These are phyloP conservation scores for Escallonia rubra DNA, from an alignment of 129 eudicot species.

Conservation along the genomic window DNA sequence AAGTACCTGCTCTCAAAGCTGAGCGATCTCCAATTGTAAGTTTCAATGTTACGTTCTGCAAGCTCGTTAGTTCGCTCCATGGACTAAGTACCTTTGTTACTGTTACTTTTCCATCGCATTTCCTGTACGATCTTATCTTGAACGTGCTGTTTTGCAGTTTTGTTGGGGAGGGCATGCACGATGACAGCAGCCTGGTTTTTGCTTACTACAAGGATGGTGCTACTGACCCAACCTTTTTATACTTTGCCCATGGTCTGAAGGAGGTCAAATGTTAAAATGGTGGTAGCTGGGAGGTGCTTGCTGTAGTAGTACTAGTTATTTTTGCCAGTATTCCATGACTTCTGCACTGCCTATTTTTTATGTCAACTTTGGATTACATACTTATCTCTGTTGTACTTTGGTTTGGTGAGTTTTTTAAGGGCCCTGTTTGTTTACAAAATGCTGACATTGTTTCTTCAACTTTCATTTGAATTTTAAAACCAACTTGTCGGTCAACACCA, in stretches of 20 bases:
- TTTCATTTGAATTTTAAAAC: too few species aligned
- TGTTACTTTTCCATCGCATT: too few species aligned
- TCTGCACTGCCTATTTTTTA: too few species aligned
- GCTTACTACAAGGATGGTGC: conserved; percentile 71
- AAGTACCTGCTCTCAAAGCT: conserved; percentile 44
- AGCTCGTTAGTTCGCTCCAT: background rate
- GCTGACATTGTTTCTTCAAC: too few species aligned
- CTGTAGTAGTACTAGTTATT: background rate
- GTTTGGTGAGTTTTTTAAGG: too few species aligned
- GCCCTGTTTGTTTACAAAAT: too few species aligned
- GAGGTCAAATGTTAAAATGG: conserved; percentile 46
- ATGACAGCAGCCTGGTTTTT: conserved; percentile 42
- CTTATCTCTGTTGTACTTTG: too few species aligned
- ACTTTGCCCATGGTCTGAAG: conserved; percentile 49
- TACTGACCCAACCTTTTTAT: conserved; percentile 54
- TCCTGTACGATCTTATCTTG: background rate
- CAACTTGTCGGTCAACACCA: too few species aligned
- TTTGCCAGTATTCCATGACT: background rate
- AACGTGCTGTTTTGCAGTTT: conserved; percentile 25
- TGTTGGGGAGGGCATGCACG: conserved; percentile 67
- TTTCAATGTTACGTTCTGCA: background rate
- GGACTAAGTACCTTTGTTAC: background rate
- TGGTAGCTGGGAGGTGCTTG: background rate
- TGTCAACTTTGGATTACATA: too few species aligned
- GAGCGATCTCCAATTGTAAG: conserved; percentile 60